Conservation (phyloP, 345 rosid genomes). For the Rubroshorea leprosula region DNA sequence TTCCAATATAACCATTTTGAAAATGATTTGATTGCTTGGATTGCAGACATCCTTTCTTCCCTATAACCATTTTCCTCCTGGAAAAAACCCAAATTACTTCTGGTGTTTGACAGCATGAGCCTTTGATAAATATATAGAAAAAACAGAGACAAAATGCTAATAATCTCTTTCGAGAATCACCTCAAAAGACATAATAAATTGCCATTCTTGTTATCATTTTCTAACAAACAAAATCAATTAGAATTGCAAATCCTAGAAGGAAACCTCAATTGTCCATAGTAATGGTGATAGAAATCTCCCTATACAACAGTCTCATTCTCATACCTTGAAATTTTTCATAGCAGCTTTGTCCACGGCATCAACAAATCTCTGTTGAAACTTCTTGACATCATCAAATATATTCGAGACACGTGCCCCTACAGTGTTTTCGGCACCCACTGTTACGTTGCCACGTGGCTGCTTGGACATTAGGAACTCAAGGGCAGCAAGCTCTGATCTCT, state of each 20-base stretch:
- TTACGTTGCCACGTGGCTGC: conserved; percentile 80
- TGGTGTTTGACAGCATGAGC: too few species aligned
- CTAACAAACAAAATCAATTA: too few species aligned
- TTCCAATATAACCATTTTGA: conserved; percentile 81
- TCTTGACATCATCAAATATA: conserved; percentile 74
- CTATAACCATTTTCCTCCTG: conserved; percentile 44
- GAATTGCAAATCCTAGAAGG: too few species aligned
- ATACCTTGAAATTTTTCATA: too few species aligned
- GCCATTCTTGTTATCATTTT: too few species aligned
- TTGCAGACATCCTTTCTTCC: conserved; percentile 51
- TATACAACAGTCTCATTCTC: neutral
- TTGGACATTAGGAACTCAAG: conserved; percentile 84
- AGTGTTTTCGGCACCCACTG: conserved; percentile 58
- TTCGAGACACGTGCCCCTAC: conserved; percentile 63
- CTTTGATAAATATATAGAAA: too few species aligned
- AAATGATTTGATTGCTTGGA: conserved; percentile 61
- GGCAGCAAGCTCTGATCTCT: too few species aligned
- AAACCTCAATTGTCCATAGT: too few species aligned
- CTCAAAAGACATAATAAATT: too few species aligned
- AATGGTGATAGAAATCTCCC: neutral
- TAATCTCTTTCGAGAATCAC: too few species aligned
- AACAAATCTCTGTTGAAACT: conserved; percentile 46
- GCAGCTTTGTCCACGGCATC: too few species aligned
- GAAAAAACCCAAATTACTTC: neutral
- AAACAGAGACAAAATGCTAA: too few species aligned